Evolutionary conservation across 2,329 filamentous ascomycete genomes (phyloP).

Genomic region (Fusarium pseudocircinatum): DNA sequence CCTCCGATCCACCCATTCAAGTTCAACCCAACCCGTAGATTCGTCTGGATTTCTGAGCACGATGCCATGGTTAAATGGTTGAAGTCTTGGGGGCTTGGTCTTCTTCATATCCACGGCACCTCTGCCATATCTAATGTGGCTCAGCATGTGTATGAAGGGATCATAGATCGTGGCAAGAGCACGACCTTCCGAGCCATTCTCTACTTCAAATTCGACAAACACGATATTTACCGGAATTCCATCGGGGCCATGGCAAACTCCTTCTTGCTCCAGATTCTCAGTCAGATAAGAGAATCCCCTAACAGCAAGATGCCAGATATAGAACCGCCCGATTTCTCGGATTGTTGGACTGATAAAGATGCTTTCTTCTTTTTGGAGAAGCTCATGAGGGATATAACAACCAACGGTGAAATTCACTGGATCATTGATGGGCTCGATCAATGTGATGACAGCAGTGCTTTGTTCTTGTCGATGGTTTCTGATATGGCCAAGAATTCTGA

Average conservation of each 20-base stretch:
- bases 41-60: background rate
- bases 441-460: background rate
- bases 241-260: background rate
- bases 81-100: background rate
- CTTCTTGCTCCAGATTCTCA: background rate
- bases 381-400: background rate
- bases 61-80: background rate
- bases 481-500: background rate
- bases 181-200: background rate
- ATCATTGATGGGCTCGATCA: background rate
- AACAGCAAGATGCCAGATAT: background rate
- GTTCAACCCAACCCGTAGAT: background rate
- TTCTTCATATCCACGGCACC: background rate
- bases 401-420: background rate
- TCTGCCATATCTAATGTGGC: background rate
- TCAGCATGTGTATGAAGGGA: background rate
- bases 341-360: background rate
- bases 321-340: background rate
- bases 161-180: background rate
- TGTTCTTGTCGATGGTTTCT: background rate
- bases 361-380: background rate
- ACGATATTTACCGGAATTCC: background rate
- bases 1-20: background rate
- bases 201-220: conserved; percentile 8
- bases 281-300: background rate